Evolutionary conservation across 495 filamentous ascomycete species (phyloP).

Genomic region (Penicillium malachiteum): DNA sequence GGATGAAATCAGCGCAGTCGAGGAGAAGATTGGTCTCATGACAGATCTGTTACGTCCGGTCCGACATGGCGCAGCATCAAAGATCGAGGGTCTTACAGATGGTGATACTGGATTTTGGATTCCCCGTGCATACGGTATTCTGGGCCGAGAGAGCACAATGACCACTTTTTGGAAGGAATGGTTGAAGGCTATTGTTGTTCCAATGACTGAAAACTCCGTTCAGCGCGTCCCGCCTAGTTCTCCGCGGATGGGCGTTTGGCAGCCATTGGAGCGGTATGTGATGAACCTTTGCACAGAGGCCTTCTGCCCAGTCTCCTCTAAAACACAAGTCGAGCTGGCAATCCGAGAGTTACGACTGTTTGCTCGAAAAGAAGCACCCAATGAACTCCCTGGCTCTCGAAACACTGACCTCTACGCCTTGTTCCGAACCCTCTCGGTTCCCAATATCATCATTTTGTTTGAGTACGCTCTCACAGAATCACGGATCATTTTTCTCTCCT

Average conservation of each 20-base stretch:
- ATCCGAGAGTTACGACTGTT: constrained; percentile 89
- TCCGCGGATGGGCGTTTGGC: constrained; percentile 91
- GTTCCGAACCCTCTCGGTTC: constrained; percentile 83
- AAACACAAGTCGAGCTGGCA: constrained; percentile 91
- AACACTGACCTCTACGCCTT: constrained; percentile 92
- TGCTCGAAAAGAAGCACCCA: constrained; percentile 86
- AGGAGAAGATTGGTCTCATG: constrained; percentile 97
- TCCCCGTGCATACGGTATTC: constrained; percentile 87
- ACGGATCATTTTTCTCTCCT: constrained; percentile 92
- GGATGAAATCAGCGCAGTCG: constrained; percentile 91
- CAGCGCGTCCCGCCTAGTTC: constrained; percentile 83
- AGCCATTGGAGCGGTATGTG: constrained; percentile 93
- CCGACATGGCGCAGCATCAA: constrained; percentile 89
- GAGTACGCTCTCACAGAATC: constrained; percentile 93
- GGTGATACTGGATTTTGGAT: constrained; percentile 97
- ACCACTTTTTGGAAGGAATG: constrained; percentile 99
- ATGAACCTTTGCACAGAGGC: constrained; percentile 97
- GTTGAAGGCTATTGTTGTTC: constrained; percentile 87
- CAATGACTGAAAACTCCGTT: constrained; percentile 87
- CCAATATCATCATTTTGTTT: constrained; percentile 88
- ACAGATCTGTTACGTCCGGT: constrained; percentile 91
- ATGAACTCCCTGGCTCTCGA: constrained; percentile 90
- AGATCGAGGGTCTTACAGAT: constrained; percentile 94
- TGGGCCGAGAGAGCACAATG: constrained; percentile 80
- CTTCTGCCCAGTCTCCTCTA: constrained; percentile 83